Percentiles rank a stretch among this genome's conserved stretches.
phyloP scores from a whole-genome alignment of 2,329 filamentous ascomycete genomes.

The Conoideocrella luteorostrata region DNA sequence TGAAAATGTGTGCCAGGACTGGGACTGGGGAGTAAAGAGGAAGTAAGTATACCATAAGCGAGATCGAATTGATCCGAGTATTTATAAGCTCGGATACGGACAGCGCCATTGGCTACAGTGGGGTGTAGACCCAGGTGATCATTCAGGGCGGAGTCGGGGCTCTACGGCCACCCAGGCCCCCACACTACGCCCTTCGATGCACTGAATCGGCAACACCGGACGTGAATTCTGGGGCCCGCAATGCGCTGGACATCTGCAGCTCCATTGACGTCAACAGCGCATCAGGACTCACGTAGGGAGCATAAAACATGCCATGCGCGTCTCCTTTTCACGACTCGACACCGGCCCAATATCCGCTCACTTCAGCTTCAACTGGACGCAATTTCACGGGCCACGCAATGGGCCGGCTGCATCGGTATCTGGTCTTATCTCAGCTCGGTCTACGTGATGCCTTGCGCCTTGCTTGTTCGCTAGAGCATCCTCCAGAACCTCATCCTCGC shows the following conservation, averaged over 20 bases:
- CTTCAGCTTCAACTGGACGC: not conserved
- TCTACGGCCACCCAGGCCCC: too few species aligned
- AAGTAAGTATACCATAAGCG: not conserved
- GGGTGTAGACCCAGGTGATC: too few species aligned
- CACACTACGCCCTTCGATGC: too few species aligned
- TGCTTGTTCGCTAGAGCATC: constrained; percentile 5
- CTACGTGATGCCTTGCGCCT: constrained; percentile 10
- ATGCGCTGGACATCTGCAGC: too few species aligned
- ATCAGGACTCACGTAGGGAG: too few species aligned
- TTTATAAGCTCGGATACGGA: too few species aligned
- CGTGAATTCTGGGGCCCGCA: too few species aligned
- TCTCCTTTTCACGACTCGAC: not conserved
- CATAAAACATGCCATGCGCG: not conserved
- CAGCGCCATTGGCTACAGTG: too few species aligned
- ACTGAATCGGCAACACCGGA: too few species aligned
- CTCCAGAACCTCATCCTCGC: constrained; percentile 4
- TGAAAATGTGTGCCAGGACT: too few species aligned
- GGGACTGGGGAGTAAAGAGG: not conserved
- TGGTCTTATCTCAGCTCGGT: constrained; percentile 11
- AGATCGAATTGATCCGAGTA: not conserved
- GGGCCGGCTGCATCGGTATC: not conserved
- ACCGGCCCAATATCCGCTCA: not conserved
- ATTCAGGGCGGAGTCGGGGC: too few species aligned
- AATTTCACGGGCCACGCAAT: constrained; percentile 1
- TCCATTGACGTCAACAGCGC: too few species aligned